Evolutionary conservation across 495 filamentous ascomycete species (phyloP).

Genomic region (Penicillium waksmanii): DNA sequence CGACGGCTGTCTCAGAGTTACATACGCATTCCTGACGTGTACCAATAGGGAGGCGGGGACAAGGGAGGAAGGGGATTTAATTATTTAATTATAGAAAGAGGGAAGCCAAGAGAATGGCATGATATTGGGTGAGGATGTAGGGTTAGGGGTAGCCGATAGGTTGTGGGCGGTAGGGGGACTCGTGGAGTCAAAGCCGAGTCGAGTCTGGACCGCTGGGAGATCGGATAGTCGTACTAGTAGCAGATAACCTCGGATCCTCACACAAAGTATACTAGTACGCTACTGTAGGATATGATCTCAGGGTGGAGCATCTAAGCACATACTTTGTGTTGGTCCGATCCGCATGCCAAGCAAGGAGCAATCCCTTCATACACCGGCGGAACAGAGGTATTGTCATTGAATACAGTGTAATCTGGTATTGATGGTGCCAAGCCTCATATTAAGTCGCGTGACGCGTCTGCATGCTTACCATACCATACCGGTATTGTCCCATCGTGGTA

Average conservation of each 20-base stretch:
- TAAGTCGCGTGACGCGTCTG: slow-evolving; percentile 38
- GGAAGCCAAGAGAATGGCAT: background rate
- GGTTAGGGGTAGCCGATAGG: too few relatives aligned
- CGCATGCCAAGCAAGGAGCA: slow-evolving; percentile 26
- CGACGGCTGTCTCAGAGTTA: slow-evolving; percentile 27
- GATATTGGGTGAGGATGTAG: background rate
- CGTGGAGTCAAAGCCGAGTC: background rate
- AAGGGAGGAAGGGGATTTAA: background rate
- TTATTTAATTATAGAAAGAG: slow-evolving; percentile 7
- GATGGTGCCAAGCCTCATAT: slow-evolving; percentile 1
- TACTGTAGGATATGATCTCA: background rate
- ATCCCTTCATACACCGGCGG: slow-evolving; percentile 21
- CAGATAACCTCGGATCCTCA: background rate
- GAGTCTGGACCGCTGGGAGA: background rate
- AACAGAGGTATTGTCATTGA: slow-evolving; percentile 25
- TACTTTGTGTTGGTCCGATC: background rate
- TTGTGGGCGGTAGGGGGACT: too few relatives aligned
- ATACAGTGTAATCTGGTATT: slow-evolving; percentile 13
- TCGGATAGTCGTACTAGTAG: background rate
- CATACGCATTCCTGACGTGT: slow-evolving; percentile 21
- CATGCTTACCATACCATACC: slow-evolving; percentile 35
- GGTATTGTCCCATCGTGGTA: slow-evolving; percentile 15
- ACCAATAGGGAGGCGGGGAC: slow-evolving; percentile 5
- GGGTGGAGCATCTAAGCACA: slow-evolving; percentile 1
- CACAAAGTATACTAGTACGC: background rate